Evolutionary conservation across 1,284 basidiomycete species (phyloP).

Genomic region (Thelephora terrestris): DNA sequence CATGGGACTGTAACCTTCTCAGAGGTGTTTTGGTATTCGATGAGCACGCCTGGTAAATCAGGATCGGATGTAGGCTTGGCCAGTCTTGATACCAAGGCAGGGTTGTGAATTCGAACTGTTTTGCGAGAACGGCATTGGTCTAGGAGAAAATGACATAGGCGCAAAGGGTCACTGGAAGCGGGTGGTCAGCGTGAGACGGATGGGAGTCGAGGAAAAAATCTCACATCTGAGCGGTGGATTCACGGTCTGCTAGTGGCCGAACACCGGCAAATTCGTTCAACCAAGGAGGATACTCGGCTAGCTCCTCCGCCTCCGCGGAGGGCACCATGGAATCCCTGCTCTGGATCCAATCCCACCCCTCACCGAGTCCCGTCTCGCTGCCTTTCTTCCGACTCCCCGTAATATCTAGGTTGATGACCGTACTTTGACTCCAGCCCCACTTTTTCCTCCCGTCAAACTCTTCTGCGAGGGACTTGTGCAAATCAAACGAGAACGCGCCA

Average conservation of each 20-base stretch:
- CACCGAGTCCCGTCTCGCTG: not conserved
- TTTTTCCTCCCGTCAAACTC: constrained; percentile 36
- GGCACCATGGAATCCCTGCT: not conserved
- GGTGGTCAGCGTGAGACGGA: not conserved
- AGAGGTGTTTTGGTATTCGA: not conserved
- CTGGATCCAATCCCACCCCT: not conserved
- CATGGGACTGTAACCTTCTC: constrained; percentile 23
- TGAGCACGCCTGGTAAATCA: constrained; percentile 6
- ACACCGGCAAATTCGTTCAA: constrained; percentile 7
- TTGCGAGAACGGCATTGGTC: constrained; percentile 30
- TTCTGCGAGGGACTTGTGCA: constrained; percentile 46
- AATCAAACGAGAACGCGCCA: constrained; percentile 44
- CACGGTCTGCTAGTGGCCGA: constrained; percentile 23
- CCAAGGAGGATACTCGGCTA: not conserved
- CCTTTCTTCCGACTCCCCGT: not conserved
- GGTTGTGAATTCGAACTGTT: constrained; percentile 27
- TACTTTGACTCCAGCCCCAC: constrained; percentile 46
- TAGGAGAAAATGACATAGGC: constrained; percentile 42
- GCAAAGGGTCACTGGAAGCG: constrained; percentile 29
- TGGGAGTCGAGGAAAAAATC: constrained; percentile 8
- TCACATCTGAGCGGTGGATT: constrained; percentile 38
- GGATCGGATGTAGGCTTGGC: constrained; percentile 12
- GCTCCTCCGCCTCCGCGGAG: not conserved
- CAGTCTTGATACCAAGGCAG: constrained; percentile 16
- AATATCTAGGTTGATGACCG: constrained; percentile 17